These are phyloP conservation scores for Annulohypoxylon maeteangense DNA, from an alignment of 495 filamentous ascomycete species.

Conservation along the genomic window DNA sequence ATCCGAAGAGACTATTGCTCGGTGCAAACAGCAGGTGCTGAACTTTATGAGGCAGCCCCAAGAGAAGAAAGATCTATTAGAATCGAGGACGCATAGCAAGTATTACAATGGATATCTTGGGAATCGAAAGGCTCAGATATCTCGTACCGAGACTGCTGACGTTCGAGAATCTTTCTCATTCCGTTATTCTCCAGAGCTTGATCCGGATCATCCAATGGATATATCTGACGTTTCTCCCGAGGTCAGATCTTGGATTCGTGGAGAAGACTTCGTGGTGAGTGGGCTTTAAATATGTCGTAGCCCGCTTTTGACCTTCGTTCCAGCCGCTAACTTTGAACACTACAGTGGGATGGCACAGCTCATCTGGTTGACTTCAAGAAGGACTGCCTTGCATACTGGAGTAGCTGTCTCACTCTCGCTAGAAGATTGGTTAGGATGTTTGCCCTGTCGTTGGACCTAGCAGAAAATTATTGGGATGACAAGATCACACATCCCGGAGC, in stretches of 20 bases:
- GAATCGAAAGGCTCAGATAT: constrained; percentile 45
- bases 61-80: constrained; percentile 55
- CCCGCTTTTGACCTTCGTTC: background rate
- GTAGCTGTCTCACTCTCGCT: constrained; percentile 57
- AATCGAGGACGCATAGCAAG: constrained; percentile 44
- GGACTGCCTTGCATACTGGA: constrained; percentile 60
- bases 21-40: constrained; percentile 55
- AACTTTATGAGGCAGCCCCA: constrained; percentile 60
- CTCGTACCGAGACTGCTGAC: constrained; percentile 51
- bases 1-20: constrained; percentile 54
- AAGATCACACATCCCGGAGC: constrained; percentile 62
- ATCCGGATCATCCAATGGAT: constrained; percentile 55
- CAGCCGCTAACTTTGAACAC: background rate
- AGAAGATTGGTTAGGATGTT: constrained; percentile 61
- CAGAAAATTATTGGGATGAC: constrained; percentile 63
- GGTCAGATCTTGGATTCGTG: constrained; percentile 51
- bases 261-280: constrained; percentile 55
- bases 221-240: constrained; percentile 50
- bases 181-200: constrained; percentile 58
- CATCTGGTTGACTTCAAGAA: constrained; percentile 61
- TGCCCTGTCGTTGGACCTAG: constrained; percentile 60
- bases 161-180: constrained; percentile 57
- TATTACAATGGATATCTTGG: constrained; percentile 49
- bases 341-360: constrained; percentile 58
- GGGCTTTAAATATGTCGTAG: background rate